Percentiles rank a stretch among this genome's conserved stretches.
These are phyloP conservation scores for Citrus mangshanensis DNA, from an alignment of 345 rosid species.

Conservation along the genomic window DNA sequence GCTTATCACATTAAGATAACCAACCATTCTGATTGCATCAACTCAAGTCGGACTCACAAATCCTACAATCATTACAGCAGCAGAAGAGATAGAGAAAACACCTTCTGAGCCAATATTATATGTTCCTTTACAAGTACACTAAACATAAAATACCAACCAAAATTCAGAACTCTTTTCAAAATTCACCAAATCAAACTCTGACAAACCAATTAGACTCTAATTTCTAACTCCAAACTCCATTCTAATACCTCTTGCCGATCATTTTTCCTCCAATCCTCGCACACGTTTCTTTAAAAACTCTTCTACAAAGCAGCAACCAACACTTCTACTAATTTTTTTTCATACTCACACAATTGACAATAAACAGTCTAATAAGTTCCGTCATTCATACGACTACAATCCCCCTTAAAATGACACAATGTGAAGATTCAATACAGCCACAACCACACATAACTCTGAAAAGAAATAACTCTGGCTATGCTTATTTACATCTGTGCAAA, in stretches of 20 bases:
- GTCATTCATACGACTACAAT: background rate
- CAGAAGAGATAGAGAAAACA: background rate
- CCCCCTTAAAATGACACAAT: background rate
- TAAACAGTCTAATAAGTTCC: background rate
- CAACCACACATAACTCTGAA: background rate
- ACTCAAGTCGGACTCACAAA: background rate
- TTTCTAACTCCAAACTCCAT: background rate
- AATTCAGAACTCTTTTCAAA: background rate
- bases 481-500: background rate
- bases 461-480: background rate
- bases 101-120: background rate
- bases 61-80: background rate
- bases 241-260: background rate
- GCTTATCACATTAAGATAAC: background rate
- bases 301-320: background rate
- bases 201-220: background rate
- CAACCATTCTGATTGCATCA: background rate
- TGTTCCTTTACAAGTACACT: background rate
- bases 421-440: background rate
- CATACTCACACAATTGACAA: background rate
- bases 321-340: background rate
- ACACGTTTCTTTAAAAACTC: background rate
- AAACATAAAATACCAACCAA: background rate
- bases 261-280: constrained; percentile 4
- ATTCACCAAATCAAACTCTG: background rate